Evolutionary conservation across 306 rosid genomes (phyloP), one percentile per base, ranked within the genome.

Genomic region (Elaeagnus macrophylla): DNA sequence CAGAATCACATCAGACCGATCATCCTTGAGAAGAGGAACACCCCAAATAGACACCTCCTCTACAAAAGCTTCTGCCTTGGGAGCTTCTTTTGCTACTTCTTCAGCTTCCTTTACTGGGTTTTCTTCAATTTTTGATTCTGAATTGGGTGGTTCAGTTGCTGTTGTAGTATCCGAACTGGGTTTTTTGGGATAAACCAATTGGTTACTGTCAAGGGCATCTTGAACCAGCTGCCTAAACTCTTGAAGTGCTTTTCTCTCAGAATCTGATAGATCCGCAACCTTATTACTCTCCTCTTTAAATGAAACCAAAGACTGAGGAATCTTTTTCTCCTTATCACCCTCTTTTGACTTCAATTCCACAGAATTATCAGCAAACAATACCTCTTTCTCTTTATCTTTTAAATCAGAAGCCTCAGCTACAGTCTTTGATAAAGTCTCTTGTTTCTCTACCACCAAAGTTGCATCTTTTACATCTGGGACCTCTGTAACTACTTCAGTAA

Each of bases 261-360:
- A 67, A 51, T 76, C 83, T 0, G 82, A 77, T 52, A 88, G 90
- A 81, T 90, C 97, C 13, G 67, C 58, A 13, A 78, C 81, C 37
- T 53, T 46, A 49, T 81, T 86, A 72, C 97, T 90, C 66, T 90
- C 97, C 54, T 86, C 91, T 63, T 80, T 90, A 81, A 90, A 81
- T 1, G 97, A 83, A 0, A 57, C 59, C 65, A 71, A 49, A 54
- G 75, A 65, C 52, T 67, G 72, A 4, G 91, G 84, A 60, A 75
- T 55, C 60, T 67, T 75, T 1, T 20, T 58, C 65, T 54, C 74
- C 17, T 48, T 64, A 9, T 42, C 35, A 7, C 11, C 39, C 11
- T 46, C 39, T 9, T 11, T 5, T 3, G 5, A 17, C n/a, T 39
- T 39, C 41, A 59, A 37, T 51, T 56, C 14, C 41, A 64, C 39